Evolutionary conservation across 2,329 filamentous ascomycete genomes (phyloP).

Genomic region (Orbilia ellipsospora): DNA sequence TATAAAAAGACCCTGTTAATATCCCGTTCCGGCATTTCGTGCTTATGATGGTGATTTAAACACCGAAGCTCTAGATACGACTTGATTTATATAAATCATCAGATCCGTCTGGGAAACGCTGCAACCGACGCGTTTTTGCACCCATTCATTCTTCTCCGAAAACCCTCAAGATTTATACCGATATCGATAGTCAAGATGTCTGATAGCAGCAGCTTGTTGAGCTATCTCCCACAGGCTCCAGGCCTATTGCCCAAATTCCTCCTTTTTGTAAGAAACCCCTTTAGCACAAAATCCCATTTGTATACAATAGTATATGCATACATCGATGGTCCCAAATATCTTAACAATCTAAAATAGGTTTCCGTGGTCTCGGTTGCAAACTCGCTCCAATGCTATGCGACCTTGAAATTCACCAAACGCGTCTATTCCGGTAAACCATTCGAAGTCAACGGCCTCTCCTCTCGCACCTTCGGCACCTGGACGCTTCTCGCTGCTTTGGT

Average conservation of each 20-base stretch:
- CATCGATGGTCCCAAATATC: not conserved
- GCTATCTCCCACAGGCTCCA: slow-evolving; percentile 54
- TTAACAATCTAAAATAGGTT: slow-evolving; percentile 68
- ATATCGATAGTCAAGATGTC: slow-evolving; percentile 23
- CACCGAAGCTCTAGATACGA: too few species aligned
- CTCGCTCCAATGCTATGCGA: slow-evolving; percentile 82
- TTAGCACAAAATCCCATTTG: too few species aligned
- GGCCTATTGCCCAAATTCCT: slow-evolving; percentile 58
- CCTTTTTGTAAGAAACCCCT: slow-evolving; percentile 54
- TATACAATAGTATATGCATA: too few species aligned
- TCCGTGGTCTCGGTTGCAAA: slow-evolving; percentile 85
- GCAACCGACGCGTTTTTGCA: slow-evolving; percentile 41
- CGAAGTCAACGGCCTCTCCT: slow-evolving; percentile 69
- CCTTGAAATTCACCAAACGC: slow-evolving; percentile 82
- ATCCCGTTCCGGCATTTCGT: not conserved
- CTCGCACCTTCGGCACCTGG: slow-evolving; percentile 87
- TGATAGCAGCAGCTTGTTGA: slow-evolving; percentile 47
- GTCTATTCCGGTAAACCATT: slow-evolving; percentile 76
- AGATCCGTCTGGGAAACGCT: slow-evolving; percentile 8
- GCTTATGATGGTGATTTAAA: not conserved
- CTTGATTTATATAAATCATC: not conserved
- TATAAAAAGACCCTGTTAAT: not conserved
- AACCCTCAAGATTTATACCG: not conserved
- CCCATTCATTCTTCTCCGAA: not conserved
- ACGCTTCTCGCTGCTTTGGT: slow-evolving; percentile 81